Evolutionary conservation across 2,329 filamentous ascomycete genomes (phyloP), one percentile per base, ranked within the genome.

Genomic region (Colletotrichum endophyticum): DNA sequence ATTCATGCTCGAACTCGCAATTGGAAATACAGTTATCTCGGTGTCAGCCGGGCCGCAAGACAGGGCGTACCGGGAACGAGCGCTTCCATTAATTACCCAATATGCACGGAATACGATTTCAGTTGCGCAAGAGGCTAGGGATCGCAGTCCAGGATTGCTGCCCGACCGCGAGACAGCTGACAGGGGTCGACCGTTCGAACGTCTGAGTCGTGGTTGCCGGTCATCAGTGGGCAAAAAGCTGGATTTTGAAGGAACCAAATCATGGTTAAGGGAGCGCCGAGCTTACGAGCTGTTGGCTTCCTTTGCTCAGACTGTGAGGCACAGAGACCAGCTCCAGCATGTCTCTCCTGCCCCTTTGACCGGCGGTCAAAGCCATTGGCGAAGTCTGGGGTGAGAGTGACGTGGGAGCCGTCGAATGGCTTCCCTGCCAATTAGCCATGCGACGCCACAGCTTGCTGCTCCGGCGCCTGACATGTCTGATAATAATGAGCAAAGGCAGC

Each of bases 91-190:
- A 53, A 64, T 57, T 34, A n/a, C 28, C 30, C 59, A 39, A n/a
- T 44, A 63, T 56, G 66, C 57, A 73, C n/a, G 36, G 68, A 67
- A 28, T 67, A 22, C 56, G 36, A 56, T 36, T 63, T 39, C 57
- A 53, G 30, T 64, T 56, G 39, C 56, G 56, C 39, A 57, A 68
- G 25, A 73, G 66, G 59, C 70, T 49, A 64, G 70, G 73, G 64
- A 69, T 69, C 73, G 70, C 30, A 63, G 70, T 30, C 39, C 22
- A 69, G 49, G 64, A 53, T 76, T 76, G 73, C 70, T 76, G 73
- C 73, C 73, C 70, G 73, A 76, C 70, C 64, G 63, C 56, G 73
- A 73, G 57, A 76, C 73, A 73, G 32, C 44, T 76, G 30, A 62
- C 70, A 64, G 56, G 57, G 70, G 73, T 27, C 22, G 44, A 67